Evolutionary conservation across 495 filamentous ascomycete genomes (phyloP), one percentile per base, ranked within the genome.

Genomic region (Bryoglossum gracile): DNA sequence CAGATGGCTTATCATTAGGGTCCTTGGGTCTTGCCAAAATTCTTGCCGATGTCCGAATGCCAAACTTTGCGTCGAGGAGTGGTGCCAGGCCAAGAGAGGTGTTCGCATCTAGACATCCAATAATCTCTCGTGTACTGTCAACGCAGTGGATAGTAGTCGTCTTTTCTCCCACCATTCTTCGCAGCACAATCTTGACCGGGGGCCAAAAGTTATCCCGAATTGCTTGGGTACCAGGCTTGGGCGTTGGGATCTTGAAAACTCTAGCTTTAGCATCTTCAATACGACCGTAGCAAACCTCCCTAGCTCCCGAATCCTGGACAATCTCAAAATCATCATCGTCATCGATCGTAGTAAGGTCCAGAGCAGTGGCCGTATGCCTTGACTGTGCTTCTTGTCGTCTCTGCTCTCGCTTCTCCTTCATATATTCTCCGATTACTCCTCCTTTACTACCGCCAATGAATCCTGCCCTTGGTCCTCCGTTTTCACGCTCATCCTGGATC

Each of bases 271-370:
- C 81, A 16, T 73, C 71, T 30, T 87, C 78, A 16, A 96, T 59
- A 62, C 81, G 83, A 6, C 92, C 92, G 60, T 87, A 89, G 66
- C 92, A 96, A 21, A 96, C 84, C 56, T 87, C 81, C 56, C 83
- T 75, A 16, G 74, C 68, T 18, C 53, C 66, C 4, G 60, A 33
- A 39, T 67, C 51, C 9, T 64, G 62, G 39, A 77, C 36, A 42
- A 74, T 43, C n/a, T 75, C 61, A 2, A 76, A 40, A 11, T 82
- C 69, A 9, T 60, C 47, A 30, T 78, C 76, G 30, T 85, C 83
- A 21, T 75, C 77, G 32, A 57, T 59, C 41, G 33, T 22, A 24
- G 50, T 53, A 46, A 51, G 70, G 73, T 73, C 81, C 26, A 83
- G 72, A 37, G 57, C 30, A 4, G 49, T 37, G n/a, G n/a, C n/a